Conservation (phyloP, 2,329 filamentous ascomycete genomes). For the Colletotrichum lindemuthianum region DNA sequence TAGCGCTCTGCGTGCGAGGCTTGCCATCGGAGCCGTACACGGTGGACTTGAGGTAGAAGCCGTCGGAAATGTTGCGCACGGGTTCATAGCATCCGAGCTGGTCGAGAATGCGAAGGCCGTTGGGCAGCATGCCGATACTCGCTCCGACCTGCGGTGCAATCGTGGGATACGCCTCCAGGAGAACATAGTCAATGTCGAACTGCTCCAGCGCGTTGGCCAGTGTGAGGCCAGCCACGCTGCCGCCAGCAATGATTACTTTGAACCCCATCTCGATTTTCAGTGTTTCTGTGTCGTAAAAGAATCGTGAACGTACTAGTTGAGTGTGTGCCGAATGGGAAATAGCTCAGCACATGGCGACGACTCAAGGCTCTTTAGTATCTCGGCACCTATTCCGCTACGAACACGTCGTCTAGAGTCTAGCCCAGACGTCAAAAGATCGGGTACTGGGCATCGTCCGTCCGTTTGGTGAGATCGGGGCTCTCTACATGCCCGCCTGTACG, state of each 20-base stretch:
- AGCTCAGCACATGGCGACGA: too few relatives aligned
- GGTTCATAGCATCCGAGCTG: constrained; percentile 52
- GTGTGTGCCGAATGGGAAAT: background rate
- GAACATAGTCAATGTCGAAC: constrained; percentile 56
- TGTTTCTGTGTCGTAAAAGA: background rate
- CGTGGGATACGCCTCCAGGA: constrained; percentile 55
- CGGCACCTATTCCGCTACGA: too few relatives aligned
- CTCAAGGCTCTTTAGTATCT: too few relatives aligned
- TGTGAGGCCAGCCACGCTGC: constrained; percentile 55
- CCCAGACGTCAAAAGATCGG: too few relatives aligned
- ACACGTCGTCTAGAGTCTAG: too few relatives aligned
- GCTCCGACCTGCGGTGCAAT: constrained; percentile 59
- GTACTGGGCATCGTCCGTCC: too few relatives aligned
- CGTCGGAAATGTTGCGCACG: constrained; percentile 38
- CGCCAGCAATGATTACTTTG: constrained; percentile 59
- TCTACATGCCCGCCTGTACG: too few relatives aligned
- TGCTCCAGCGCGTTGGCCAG: constrained; percentile 51
- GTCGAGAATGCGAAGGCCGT: constrained; percentile 57
- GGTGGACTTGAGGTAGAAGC: constrained; percentile 21
- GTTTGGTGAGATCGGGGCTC: too few relatives aligned
- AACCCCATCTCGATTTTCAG: constrained; percentile 35
- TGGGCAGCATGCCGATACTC: constrained; percentile 55
- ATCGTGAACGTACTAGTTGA: background rate
- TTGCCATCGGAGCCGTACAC: constrained; percentile 25
- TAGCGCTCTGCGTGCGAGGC: constrained; percentile 33